These are phyloP conservation scores for Rhinocladiella similis DNA, from an alignment of 2,329 filamentous ascomycete species.

Conservation along the genomic window DNA sequence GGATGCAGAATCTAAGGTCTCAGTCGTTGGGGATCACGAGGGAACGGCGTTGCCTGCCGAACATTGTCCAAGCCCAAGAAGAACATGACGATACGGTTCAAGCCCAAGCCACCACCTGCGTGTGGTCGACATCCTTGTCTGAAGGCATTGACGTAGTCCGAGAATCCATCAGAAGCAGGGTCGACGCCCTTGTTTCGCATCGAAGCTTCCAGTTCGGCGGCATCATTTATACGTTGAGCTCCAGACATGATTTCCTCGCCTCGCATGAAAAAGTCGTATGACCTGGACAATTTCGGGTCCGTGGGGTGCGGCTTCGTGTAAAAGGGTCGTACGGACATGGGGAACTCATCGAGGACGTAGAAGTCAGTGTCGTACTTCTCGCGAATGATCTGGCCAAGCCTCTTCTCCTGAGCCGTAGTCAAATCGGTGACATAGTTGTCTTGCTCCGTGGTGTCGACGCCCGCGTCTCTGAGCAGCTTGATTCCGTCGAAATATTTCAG, in stretches of 20 bases:
- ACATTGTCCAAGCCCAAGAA: constrained; percentile 67
- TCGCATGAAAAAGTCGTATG: constrained; percentile 71
- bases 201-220: constrained; percentile 57
- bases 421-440: constrained; percentile 50
- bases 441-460: constrained; percentile 51
- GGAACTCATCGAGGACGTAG: constrained; percentile 96
- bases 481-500: constrained; percentile 53
- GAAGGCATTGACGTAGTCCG: constrained; percentile 66
- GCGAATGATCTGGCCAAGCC: constrained; percentile 81
- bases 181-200: constrained; percentile 63
- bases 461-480: constrained; percentile 48
- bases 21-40: constrained; percentile 61
- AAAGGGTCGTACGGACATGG: constrained; percentile 81
- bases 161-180: constrained; percentile 59
- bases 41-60: constrained; percentile 62
- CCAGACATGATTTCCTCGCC: constrained; percentile 69
- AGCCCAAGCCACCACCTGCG: constrained; percentile 64
- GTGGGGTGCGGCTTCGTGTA: constrained; percentile 81
- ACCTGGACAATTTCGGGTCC: constrained; percentile 66
- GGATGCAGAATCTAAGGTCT: constrained; percentile 36
- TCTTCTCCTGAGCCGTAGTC: constrained; percentile 55
- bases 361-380: constrained; percentile 94
- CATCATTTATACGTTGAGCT: constrained; percentile 65
- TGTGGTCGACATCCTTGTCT: constrained; percentile 64
- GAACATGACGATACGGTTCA: constrained; percentile 68